Base-by-base conservation (phyloP, 73 alveolate genomes). In the Uronychia setigera region DNA sequence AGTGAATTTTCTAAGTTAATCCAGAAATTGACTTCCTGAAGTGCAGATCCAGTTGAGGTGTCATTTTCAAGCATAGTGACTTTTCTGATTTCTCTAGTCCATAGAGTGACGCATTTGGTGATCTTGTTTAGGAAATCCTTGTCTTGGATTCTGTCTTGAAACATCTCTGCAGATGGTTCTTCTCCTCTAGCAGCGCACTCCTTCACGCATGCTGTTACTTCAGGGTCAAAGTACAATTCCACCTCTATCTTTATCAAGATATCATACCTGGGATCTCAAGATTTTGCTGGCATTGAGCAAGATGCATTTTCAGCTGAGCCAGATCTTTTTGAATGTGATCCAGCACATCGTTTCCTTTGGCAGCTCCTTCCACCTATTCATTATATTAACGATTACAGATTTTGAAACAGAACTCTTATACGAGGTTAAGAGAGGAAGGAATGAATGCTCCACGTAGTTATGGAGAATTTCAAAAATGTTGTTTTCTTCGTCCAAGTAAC, bases 11-110 rank as follows among this genome's bases (percentile, higher is more conserved):
- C 98, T 86, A 93, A 88, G 35, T 94, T 95, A 32, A 86, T 83
- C 99, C 99, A 96, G 79, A 96, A 97, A 91, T 94, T 93, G 87
- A 97, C 91, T 87, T 97, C 99, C 77, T 96, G 96, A 79, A 95
- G 93, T 31, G 98, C 93, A 83, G 97, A 94, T 1, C 99, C 99
- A 27, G 93, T 94, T 29, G 97, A 83, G 80, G 96, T 83, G 59
- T 97, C 98, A 34, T 93, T 94, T 26, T 82, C 90, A 31, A 91
- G 87, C 60, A 83, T 80, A 32, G 95, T 95, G 32, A 96, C 90
- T 81, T 92, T 86, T 58, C 95, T 84, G 58, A 97, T 96, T 33
- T 97, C 99, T 34, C 87, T 82, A 85, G 91, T 94, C 99, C 99
- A 97, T 81, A 89, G 90, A 89, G 92, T 95, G 29, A 97, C 93